Percentiles rank a stretch among this genome's conserved stretches.
These are phyloP conservation scores for Wickerhamiella hasegawae DNA, from an alignment of 805 yeast species.

Conservation along the genomic window DNA sequence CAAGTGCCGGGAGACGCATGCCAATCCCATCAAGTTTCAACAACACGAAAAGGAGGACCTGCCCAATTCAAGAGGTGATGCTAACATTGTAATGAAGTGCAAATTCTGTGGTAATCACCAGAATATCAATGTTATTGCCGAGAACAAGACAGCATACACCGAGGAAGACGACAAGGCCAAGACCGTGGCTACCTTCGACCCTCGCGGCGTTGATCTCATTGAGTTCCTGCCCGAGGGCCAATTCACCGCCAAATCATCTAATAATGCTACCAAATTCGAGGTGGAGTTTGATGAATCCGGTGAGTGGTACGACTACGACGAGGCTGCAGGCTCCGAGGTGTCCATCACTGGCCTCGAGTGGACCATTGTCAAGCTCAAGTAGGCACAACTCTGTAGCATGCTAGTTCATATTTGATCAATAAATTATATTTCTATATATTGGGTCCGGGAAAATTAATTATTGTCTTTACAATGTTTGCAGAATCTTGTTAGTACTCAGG, in stretches of 20 bases:
- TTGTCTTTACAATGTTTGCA: no score
- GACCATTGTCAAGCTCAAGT: conserved; percentile 30
- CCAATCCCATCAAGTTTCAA: conserved; percentile 53
- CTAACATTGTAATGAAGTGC: conserved; percentile 69
- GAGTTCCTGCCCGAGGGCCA: conserved; percentile 42
- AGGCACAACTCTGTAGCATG: no score
- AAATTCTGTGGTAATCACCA: conserved; percentile 36
- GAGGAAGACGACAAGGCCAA: conserved; percentile 30
- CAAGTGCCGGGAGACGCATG: conserved; percentile 62
- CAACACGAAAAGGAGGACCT: conserved; percentile 33
- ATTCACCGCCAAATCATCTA: conserved; percentile 27
- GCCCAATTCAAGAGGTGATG: conserved; percentile 62
- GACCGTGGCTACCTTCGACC: conserved; percentile 51
- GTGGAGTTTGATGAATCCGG: conserved; percentile 61
- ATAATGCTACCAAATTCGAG: conserved; percentile 33
- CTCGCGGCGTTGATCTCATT: conserved; percentile 66
- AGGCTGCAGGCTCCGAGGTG: conserved; percentile 63
- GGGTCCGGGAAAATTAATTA: no score
- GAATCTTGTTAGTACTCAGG: no score
- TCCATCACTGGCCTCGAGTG: conserved; percentile 61
- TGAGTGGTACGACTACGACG: conserved; percentile 96
- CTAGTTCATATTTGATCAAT: no score
- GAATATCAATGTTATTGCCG: conserved; percentile 18
- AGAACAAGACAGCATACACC: conserved; percentile 19
- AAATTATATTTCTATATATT: no score